These are phyloP conservation scores for Phoma sp. DNA, from an alignment of 2,329 filamentous ascomycete genomes.

Conservation along the genomic window DNA sequence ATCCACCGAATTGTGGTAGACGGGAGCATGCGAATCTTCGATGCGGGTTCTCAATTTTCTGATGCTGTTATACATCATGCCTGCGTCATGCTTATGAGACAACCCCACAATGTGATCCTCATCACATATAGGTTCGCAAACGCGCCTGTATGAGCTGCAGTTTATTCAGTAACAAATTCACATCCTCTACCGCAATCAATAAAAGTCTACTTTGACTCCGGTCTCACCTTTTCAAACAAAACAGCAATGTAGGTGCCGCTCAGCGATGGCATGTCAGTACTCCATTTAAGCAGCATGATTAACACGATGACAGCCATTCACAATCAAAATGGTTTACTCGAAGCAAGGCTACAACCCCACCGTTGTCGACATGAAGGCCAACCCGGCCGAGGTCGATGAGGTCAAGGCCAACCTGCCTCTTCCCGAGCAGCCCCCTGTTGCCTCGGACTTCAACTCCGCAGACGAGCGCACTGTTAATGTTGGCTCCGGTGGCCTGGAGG, in stretches of 20 bases:
- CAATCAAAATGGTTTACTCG: conserved; percentile 32
- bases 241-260: conserved; percentile 5
- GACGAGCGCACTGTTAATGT: conserved; percentile 73
- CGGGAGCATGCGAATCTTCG: conserved; percentile 17
- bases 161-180: not conserved
- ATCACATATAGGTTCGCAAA: conserved; percentile 3
- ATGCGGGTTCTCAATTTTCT: conserved; percentile 10
- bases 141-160: not conserved
- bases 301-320: conserved; percentile 3
- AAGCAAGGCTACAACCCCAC: conserved; percentile 32
- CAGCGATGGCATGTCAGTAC: too few relatives aligned
- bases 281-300: not conserved
- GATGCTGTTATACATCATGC: conserved; percentile 17
- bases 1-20: conserved; percentile 9
- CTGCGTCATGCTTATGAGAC: not conserved
- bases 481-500: conserved; percentile 62
- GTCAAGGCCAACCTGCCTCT: conserved; percentile 76
- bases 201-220: not conserved
- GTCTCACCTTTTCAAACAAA: not conserved
- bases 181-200: not conserved
- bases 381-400: conserved; percentile 66
- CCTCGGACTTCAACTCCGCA: conserved; percentile 79
- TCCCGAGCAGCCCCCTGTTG: conserved; percentile 75
- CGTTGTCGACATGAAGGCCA: conserved; percentile 34
- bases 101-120: not conserved